Evolutionary conservation across 2,329 filamentous ascomycete species (phyloP).

Genomic region (Lecanicillium sp.): DNA sequence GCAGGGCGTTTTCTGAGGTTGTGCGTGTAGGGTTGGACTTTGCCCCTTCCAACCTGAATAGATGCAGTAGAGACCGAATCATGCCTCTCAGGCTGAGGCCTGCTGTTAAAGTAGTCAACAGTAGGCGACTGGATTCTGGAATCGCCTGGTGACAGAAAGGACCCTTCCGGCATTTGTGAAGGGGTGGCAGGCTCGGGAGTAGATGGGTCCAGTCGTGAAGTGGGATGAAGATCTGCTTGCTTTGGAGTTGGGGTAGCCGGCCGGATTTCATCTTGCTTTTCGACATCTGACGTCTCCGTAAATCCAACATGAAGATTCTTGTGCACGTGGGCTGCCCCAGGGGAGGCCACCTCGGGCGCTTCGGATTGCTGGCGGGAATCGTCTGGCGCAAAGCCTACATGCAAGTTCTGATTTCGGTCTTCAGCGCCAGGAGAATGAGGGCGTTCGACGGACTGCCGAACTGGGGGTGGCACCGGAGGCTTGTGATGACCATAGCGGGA

Average conservation of each 20-base stretch:
- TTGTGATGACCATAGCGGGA: conserved; percentile 25
- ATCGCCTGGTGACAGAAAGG: too few relatives aligned
- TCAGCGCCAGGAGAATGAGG: conserved; percentile 13
- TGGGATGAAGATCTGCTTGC: neutral
- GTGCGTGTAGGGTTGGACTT: conserved; percentile 56
- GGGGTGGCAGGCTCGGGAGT: neutral
- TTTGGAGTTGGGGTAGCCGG: conserved; percentile 7
- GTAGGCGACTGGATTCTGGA: conserved; percentile 7
- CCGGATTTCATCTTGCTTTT: conserved; percentile 6
- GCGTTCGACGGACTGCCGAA: conserved; percentile 2
- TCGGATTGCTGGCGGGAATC: neutral
- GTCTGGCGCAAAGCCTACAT: conserved; percentile 23
- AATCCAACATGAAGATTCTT: conserved; percentile 50
- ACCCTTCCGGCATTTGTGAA: neutral
- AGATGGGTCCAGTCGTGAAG: neutral
- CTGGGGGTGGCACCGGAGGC: conserved; percentile 5
- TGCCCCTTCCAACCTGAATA: conserved; percentile 6
- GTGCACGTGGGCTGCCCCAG: conserved; percentile 8
- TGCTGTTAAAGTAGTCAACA: conserved; percentile 11
- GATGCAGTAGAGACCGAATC: too few relatives aligned
- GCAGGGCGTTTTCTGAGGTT: conserved; percentile 58
- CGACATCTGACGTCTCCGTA: conserved; percentile 20
- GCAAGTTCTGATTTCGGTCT: conserved; percentile 18
- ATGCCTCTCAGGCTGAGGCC: too few relatives aligned
- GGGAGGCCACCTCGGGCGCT: conserved; percentile 13